phyloP scores from a whole-genome alignment of 768 basidiomycete species.

The Tulasnella sp. region DNA sequence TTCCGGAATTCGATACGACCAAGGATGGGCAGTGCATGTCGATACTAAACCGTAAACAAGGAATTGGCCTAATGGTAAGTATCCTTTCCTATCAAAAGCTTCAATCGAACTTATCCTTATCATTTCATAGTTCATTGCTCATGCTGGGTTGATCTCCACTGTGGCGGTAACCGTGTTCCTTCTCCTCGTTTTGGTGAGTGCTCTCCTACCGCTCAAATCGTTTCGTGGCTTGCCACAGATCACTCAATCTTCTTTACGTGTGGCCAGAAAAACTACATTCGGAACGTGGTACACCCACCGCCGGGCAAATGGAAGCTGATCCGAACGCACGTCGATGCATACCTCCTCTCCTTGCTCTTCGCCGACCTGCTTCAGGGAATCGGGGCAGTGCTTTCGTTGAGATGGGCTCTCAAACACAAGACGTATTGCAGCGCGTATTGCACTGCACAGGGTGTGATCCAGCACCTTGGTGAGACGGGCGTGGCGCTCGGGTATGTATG shows the following conservation, averaged over 20 bases:
- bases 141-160: conserved; percentile 19
- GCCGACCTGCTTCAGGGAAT: conserved; percentile 20
- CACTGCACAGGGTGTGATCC: conserved; percentile 13
- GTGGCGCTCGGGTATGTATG: conserved; percentile 22
- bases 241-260: too few species aligned
- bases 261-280: conserved; percentile 16
- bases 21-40: conserved; percentile 19
- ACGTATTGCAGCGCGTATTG: conserved; percentile 23
- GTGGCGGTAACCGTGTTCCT: conserved; percentile 16
- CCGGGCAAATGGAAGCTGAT: conserved; percentile 22
- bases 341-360: conserved; percentile 9
- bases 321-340: conserved; percentile 24
- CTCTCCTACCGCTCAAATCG: not conserved
- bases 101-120: not conserved
- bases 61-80: conserved; percentile 1
- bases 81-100: not conserved
- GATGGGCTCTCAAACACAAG: conserved; percentile 13
- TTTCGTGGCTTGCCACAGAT: not conserved
- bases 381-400: conserved; percentile 4
- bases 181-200: not conserved
- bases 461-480: conserved; percentile 22
- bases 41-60: conserved; percentile 7
- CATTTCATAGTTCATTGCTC: conserved; percentile 22
- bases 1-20: not conserved
- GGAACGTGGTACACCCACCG: conserved; percentile 17